Percentiles rank a stretch among this genome's conserved stretches.
phyloP scores from a whole-genome alignment of 2,329 filamentous ascomycete species.

The Pseudogymnoascus sp. region DNA sequence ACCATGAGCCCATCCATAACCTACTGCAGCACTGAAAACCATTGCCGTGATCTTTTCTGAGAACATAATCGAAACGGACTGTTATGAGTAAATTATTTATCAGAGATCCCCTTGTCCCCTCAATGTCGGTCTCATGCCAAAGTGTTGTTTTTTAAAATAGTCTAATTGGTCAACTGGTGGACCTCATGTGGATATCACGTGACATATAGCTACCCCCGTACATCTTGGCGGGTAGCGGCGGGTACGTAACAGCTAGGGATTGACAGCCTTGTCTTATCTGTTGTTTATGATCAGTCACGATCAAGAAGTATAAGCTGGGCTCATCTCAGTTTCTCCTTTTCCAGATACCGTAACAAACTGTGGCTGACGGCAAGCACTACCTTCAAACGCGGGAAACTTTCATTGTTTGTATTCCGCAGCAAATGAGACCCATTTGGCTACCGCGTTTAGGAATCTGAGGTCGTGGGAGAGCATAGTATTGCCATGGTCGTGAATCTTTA shows the following conservation, averaged over 20 bases:
- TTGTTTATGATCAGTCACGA: slow-evolving; percentile 4
- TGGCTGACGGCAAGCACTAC: background rate
- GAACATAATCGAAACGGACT: background rate
- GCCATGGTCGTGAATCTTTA: slow-evolving; percentile 22
- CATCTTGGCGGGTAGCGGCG: slow-evolving; percentile 3
- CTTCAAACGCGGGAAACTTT: background rate
- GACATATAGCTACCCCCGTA: background rate
- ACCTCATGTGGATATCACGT: background rate
- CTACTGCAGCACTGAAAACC: background rate
- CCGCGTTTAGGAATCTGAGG: background rate
- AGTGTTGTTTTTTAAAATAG: background rate
- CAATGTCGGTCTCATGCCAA: background rate
- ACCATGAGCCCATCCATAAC: background rate
- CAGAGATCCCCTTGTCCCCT: background rate
- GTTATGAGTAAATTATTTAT: background rate
- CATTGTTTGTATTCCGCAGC: background rate
- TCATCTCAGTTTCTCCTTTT: background rate
- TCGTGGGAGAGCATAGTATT: background rate
- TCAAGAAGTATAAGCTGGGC: background rate
- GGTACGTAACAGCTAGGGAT: background rate
- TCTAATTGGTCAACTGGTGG: background rate
- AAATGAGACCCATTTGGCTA: slow-evolving; percentile 1
- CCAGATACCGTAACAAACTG: background rate
- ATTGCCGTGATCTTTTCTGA: background rate
- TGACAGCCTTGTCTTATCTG: slow-evolving; percentile 3